Base-by-base conservation (phyloP, 129 eudicot genomes). In the Tagetes erecta region DNA sequence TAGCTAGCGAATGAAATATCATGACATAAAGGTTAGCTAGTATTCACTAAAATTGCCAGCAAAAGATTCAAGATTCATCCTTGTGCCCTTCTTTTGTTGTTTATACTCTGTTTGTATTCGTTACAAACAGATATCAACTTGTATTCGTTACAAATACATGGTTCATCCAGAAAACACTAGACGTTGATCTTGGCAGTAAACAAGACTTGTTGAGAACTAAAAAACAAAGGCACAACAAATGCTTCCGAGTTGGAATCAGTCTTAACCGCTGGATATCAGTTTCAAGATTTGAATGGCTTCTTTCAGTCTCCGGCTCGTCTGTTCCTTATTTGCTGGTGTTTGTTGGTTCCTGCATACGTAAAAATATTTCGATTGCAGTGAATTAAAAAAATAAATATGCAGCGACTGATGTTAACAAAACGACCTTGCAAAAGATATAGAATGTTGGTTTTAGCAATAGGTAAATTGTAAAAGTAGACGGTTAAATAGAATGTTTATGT, bases 271-370 rank as follows among this genome's bases (percentile, higher is more conserved):
- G 46, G 73, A 52, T 52, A 82, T 82, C 76, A 85, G 9, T 45
- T 79, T 73, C 41, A 83, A 55, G 35, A 91, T 85, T 62, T 89
- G 83, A 62, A 47, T 79, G 4, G 87, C 92, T 81, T 84, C 96
- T 72, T 77, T 92, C 50, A 89, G 70, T 80, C 95, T 84, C 65
- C 82, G 78, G 64, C 84, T 88, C 31, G 71, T 84, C 8, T 50
- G 83, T 60, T 87, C 96, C 69, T 80, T 83, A 30, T 67, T 60
- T 6, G 66, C 53, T 55, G 45, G 39, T 35, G 71, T 49, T 52
- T 79, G 80, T 5, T 27, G 65, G 57, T 78, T 85, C 91, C 97
- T 92, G 75, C 73, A 70, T n/a, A 30, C 35, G 73, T 35, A 36
- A 69, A 69, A 72, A 64, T 8, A 36, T 13, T 58, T 34, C 1